Percentiles rank a stretch among this genome's conserved stretches.
Evolutionary conservation across 352 stramenopile species (phyloP).

Genomic region (Phytophthora niederhauseri): DNA sequence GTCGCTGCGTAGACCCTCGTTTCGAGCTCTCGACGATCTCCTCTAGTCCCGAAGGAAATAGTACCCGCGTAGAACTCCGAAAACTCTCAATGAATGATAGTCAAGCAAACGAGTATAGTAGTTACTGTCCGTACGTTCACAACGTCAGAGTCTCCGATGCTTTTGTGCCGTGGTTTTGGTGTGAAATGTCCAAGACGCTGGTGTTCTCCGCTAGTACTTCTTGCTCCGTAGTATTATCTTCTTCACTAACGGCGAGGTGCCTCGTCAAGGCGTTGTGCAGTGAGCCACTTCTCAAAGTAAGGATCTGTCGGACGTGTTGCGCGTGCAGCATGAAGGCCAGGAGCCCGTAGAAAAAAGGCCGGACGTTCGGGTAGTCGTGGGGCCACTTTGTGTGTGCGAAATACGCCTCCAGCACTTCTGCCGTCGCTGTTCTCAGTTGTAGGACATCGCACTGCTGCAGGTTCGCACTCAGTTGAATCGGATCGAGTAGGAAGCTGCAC

Average conservation of each 20-base stretch:
- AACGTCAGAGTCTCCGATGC: not conserved
- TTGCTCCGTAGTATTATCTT: not conserved
- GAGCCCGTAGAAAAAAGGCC: constrained; percentile 35
- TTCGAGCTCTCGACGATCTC: constrained; percentile 24
- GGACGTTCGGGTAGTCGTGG: constrained; percentile 32
- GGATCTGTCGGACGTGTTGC: constrained; percentile 35
- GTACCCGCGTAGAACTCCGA: too few relatives aligned
- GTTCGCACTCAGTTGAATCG: constrained; percentile 25
- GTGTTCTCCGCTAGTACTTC: constrained; percentile 21
- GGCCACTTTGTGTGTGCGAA: constrained; percentile 44
- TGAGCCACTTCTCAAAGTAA: constrained; percentile 34
- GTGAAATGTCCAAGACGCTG: constrained; percentile 23
- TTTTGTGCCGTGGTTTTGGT: not conserved
- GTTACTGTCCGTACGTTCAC: not conserved
- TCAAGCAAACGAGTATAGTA: too few relatives aligned
- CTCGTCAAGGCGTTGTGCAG: constrained; percentile 7
- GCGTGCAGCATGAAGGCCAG: constrained; percentile 52
- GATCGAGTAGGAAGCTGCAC: constrained; percentile 47
- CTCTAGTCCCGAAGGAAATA: constrained; percentile 9
- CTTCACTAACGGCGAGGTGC: not conserved
- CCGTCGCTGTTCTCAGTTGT: constrained; percentile 1
- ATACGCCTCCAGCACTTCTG: constrained; percentile 43
- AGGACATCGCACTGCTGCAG: constrained; percentile 26
- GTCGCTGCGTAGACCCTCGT: constrained; percentile 27
- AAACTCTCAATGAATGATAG: too few relatives aligned